Percentiles rank a stretch among this genome's conserved stretches.
Evolutionary conservation across 345 rosid species (phyloP).

Genomic region (Iberis pinnata): DNA sequence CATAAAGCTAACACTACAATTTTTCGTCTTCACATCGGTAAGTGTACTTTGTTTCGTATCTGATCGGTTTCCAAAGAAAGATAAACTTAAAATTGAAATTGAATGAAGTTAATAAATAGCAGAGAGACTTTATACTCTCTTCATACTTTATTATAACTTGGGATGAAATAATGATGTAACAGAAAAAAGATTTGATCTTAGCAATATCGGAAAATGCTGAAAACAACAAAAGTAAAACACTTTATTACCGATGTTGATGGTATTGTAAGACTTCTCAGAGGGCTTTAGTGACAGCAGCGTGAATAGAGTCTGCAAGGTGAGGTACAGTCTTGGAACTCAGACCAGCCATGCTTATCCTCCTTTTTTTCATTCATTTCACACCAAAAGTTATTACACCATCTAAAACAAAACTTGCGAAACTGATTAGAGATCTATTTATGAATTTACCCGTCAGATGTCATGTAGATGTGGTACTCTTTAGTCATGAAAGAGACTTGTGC

Average conservation of each 20-base stretch:
- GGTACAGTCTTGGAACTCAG: conserved; percentile 63
- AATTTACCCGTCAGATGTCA: conserved; percentile 70
- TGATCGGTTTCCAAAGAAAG: too few relatives aligned
- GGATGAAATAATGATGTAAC: too few relatives aligned
- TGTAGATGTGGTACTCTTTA: conserved; percentile 64
- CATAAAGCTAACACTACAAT: too few relatives aligned
- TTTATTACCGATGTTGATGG: too few relatives aligned
- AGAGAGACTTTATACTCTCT: too few relatives aligned
- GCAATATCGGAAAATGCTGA: too few relatives aligned
- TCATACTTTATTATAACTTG: too few relatives aligned
- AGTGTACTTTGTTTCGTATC: not conserved
- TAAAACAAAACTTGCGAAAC: not conserved
- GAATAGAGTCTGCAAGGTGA: conserved; percentile 66
- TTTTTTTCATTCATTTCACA: conserved; percentile 12
- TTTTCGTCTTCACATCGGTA: too few relatives aligned
- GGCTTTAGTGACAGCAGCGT: conserved; percentile 45
- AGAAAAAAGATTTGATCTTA: too few relatives aligned
- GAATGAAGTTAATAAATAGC: too few relatives aligned
- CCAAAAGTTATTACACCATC: not conserved
- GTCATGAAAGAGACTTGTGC: conserved; percentile 60
- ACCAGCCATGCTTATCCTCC: conserved; percentile 86
- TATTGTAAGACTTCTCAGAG: conserved; percentile 6
- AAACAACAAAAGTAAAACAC: too few relatives aligned
- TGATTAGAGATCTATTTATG: not conserved
- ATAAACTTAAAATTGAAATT: too few relatives aligned